These are phyloP conservation scores for Phialophora macrospora DNA, from an alignment of 2,329 filamentous ascomycete species.

Conservation along the genomic window DNA sequence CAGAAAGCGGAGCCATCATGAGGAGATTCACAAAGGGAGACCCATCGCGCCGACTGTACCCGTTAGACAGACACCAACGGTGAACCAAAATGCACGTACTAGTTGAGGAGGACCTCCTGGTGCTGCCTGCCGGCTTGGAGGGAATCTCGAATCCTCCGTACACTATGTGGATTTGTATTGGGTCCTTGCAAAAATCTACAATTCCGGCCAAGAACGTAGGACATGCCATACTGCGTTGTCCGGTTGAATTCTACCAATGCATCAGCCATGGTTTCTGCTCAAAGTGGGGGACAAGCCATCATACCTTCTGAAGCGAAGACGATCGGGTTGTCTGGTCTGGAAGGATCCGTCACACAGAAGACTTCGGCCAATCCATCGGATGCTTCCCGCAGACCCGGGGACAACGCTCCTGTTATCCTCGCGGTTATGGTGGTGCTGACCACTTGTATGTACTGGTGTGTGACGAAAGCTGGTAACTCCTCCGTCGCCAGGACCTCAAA, in stretches of 20 bases:
- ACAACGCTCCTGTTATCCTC: constrained; percentile 69
- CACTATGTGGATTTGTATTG: constrained; percentile 67
- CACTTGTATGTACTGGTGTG: constrained; percentile 69
- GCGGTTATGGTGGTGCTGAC: constrained; percentile 72
- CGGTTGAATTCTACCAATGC: constrained; percentile 66
- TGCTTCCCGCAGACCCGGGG: constrained; percentile 67
- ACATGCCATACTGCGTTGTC: constrained; percentile 75
- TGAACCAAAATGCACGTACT: constrained; percentile 51
- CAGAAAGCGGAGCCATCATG: constrained; percentile 73
- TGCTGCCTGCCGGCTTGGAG: constrained; percentile 68
- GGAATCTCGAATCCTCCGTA: constrained; percentile 66
- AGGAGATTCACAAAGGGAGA: constrained; percentile 78
- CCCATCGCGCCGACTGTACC: constrained; percentile 67
- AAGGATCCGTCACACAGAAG: constrained; percentile 77
- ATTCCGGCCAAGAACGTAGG: constrained; percentile 74
- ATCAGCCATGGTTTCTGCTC: constrained; percentile 11
- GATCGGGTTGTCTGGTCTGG: constrained; percentile 73
- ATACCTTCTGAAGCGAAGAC: constrained; percentile 76
- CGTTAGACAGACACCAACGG: constrained; percentile 13
- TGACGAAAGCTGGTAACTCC: constrained; percentile 73
- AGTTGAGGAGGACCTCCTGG: constrained; percentile 77
- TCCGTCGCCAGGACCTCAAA: constrained; percentile 69
- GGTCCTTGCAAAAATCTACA: constrained; percentile 80
- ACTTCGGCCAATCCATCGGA: constrained; percentile 77
- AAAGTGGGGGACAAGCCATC: constrained; percentile 18